Evolutionary conservation across 2,329 filamentous ascomycete genomes (phyloP).

Genomic region (Exophiala calicioides): DNA sequence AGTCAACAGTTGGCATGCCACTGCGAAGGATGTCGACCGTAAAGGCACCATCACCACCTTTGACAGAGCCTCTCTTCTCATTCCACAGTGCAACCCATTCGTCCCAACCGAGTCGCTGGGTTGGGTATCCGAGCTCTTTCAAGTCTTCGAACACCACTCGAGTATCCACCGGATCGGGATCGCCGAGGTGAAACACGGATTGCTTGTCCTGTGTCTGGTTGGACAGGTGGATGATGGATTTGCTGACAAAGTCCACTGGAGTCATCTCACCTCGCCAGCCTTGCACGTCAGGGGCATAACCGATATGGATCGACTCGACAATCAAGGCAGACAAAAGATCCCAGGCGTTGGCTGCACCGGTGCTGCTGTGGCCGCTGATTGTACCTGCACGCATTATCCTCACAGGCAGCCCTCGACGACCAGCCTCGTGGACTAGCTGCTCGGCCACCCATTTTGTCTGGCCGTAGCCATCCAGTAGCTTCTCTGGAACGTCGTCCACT

Average conservation of each 20-base stretch:
- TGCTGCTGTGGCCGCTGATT: conserved; percentile 74
- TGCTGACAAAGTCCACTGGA: conserved; percentile 77
- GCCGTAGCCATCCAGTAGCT: conserved; percentile 71
- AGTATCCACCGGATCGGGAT: conserved; percentile 69
- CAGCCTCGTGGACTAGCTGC: conserved; percentile 70
- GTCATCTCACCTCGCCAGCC: conserved; percentile 83
- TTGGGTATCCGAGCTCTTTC: conserved; percentile 68
- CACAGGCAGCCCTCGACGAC: conserved; percentile 67
- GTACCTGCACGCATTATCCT: conserved; percentile 73
- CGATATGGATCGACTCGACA: conserved; percentile 74
- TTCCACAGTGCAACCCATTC: conserved; percentile 75
- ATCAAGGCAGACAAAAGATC: conserved; percentile 75
- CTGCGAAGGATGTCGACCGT: conserved; percentile 77
- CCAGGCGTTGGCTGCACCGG: conserved; percentile 75
- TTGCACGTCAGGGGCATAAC: conserved; percentile 68
- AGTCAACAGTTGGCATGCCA: conserved; percentile 76
- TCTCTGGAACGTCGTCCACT: conserved; percentile 67
- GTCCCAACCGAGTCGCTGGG: conserved; percentile 66
- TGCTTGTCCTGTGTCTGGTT: conserved; percentile 64
- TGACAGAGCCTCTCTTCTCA: conserved; percentile 65
- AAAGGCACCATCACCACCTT: conserved; percentile 69
- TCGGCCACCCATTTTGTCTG: conserved; percentile 83
- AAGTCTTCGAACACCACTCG: conserved; percentile 66
- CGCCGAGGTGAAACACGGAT: conserved; percentile 71
- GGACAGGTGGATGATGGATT: conserved; percentile 69